Evolutionary conservation across 306 rosid species (phyloP).

Genomic region (Fagus sylvatica): DNA sequence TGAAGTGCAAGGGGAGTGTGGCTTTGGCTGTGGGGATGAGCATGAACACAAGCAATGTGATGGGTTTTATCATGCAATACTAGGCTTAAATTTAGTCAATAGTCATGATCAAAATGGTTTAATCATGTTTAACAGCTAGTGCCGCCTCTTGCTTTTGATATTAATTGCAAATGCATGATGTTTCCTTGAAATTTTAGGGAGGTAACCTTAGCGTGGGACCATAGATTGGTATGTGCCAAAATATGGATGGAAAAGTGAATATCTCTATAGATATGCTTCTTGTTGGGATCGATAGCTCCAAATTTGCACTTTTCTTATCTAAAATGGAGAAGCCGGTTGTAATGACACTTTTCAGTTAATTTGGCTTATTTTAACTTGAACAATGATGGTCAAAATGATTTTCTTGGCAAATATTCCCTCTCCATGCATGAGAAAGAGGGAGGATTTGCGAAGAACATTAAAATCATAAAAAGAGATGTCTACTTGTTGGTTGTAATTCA

Average conservation of each 20-base stretch:
- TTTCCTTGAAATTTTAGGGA: slow-evolving; percentile 8
- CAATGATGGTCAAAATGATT: slow-evolving; percentile 7
- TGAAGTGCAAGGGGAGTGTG: background rate
- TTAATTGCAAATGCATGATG: slow-evolving; percentile 25
- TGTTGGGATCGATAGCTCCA: slow-evolving; percentile 39
- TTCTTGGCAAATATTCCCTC: background rate
- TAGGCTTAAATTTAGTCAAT: slow-evolving; percentile 34
- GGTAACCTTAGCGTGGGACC: slow-evolving; percentile 29
- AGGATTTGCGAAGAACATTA: background rate
- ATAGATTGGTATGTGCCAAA: slow-evolving; percentile 38
- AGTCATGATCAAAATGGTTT: slow-evolving; percentile 34
- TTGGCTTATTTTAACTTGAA: background rate
- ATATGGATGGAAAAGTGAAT: slow-evolving; percentile 32
- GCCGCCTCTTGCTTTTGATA: slow-evolving; percentile 61
- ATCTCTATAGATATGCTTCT: slow-evolving; percentile 47
- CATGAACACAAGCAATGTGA: slow-evolving; percentile 10
- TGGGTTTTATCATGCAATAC: slow-evolving; percentile 39
- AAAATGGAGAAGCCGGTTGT: background rate
- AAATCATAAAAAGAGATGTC: background rate
- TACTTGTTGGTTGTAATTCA: too few species aligned
- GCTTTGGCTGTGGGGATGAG: slow-evolving; percentile 24
- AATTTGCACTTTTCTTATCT: slow-evolving; percentile 45
- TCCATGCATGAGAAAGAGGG: background rate
- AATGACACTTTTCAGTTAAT: slow-evolving; percentile 38
- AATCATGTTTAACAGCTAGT: slow-evolving; percentile 43